These are phyloP conservation scores for Rutstroemia sydowiana DNA, from an alignment of 2,329 filamentous ascomycete genomes.

Conservation along the genomic window DNA sequence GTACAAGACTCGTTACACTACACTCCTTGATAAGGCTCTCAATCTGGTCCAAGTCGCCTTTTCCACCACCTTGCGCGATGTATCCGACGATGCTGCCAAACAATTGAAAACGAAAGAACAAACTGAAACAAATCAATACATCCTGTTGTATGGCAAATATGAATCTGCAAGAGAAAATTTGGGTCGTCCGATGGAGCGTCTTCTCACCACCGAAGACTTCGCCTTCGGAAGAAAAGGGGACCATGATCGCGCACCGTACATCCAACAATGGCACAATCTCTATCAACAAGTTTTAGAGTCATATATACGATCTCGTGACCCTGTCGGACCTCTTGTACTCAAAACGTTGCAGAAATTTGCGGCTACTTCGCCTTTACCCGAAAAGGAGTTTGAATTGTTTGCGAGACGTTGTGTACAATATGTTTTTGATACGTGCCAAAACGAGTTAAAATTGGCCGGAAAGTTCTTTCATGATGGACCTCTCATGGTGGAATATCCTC, in stretches of 20 bases:
- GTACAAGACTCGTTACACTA: slow-evolving; percentile 80
- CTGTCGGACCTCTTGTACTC: slow-evolving; percentile 46
- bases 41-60: slow-evolving; percentile 43
- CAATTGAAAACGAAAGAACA: slow-evolving; percentile 55
- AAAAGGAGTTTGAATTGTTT: slow-evolving; percentile 28
- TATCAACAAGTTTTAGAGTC: slow-evolving; percentile 43
- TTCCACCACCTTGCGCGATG: slow-evolving; percentile 36
- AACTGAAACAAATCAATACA: slow-evolving; percentile 66
- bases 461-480: slow-evolving; percentile 26
- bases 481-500: slow-evolving; percentile 20
- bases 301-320: slow-evolving; percentile 38
- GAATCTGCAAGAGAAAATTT: slow-evolving; percentile 42
- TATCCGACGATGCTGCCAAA: slow-evolving; percentile 54
- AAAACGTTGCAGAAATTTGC: slow-evolving; percentile 48
- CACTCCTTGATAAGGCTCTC: slow-evolving; percentile 63
- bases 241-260: slow-evolving; percentile 51
- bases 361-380: slow-evolving; percentile 19
- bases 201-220: slow-evolving; percentile 32
- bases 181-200: slow-evolving; percentile 56
- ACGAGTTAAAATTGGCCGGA: slow-evolving; percentile 25
- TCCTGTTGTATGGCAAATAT: slow-evolving; percentile 64
- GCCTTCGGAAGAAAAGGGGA: slow-evolving; percentile 49
- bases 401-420: slow-evolving; percentile 25
- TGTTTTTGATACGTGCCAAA: slow-evolving; percentile 29
- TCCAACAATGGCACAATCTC: slow-evolving; percentile 54